A percentile compares a stretch with the other conserved stretches of the same genome.
These are phyloP conservation scores for Graphiopsis chlorocephala DNA, from an alignment of 2,329 filamentous ascomycete species.

Conservation along the genomic window DNA sequence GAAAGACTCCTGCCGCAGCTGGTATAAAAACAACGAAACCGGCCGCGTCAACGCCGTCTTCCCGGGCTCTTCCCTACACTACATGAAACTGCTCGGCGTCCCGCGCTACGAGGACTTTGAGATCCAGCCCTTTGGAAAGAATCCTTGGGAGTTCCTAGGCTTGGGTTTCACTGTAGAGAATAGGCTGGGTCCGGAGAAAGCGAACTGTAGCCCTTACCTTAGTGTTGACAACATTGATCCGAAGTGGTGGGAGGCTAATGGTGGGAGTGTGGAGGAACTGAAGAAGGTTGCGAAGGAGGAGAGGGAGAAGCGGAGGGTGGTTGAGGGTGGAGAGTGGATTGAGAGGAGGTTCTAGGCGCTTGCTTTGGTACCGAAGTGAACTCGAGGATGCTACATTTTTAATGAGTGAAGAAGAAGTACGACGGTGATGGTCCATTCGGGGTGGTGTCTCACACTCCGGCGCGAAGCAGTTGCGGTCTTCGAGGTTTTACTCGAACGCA, in stretches of 20 bases:
- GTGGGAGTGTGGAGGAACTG: conserved; percentile 25
- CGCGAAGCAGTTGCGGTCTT: no score
- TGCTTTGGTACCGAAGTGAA: fast-evolving
- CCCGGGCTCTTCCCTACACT: conserved; percentile 52
- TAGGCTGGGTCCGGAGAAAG: conserved; percentile 21
- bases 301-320: conserved; percentile 4
- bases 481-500: no score
- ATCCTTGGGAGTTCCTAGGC: conserved; percentile 43
- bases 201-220: conserved; percentile 41
- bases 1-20: conserved; percentile 45
- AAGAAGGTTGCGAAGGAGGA: conserved; percentile 22
- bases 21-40: conserved; percentile 49
- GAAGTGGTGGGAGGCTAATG: conserved; percentile 36
- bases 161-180: conserved; percentile 41
- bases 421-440: no score
- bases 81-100: conserved; percentile 39
- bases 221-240: conserved; percentile 42
- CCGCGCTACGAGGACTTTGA: conserved; percentile 47
- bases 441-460: no score
- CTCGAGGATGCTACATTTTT: neutral
- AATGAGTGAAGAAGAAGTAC: no score
- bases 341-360: conserved; percentile 9
- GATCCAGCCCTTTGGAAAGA: conserved; percentile 40
- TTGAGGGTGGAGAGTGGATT: neutral
- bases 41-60: conserved; percentile 49